Conservation (phyloP, 129 eudicot genomes). For the Oenanthe sinensis region DNA sequence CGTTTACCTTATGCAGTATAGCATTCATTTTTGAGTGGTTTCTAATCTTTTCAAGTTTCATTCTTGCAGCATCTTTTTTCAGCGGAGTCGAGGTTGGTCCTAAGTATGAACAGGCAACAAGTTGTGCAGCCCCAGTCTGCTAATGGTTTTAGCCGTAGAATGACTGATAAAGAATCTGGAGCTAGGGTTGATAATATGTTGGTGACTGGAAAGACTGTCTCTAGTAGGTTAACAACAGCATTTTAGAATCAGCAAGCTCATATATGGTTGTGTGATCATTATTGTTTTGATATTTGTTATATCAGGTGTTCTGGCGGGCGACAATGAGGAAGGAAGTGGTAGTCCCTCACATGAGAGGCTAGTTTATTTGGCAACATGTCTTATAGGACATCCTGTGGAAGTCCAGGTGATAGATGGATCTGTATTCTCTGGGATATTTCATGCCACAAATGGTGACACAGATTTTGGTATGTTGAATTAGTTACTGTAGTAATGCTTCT, state of each 20-base stretch:
- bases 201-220: slow-evolving; percentile 54
- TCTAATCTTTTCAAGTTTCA: background rate
- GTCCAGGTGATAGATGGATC: slow-evolving; percentile 91
- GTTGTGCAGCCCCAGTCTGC: slow-evolving; percentile 56
- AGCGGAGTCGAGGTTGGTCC: slow-evolving; percentile 24
- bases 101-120: slow-evolving; percentile 67
- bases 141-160: slow-evolving; percentile 67
- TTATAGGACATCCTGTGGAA: slow-evolving; percentile 89
- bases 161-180: slow-evolving; percentile 58
- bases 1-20: background rate
- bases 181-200: slow-evolving; percentile 39
- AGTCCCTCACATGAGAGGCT: slow-evolving; percentile 63
- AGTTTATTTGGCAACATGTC: slow-evolving; percentile 65
- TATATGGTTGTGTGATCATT: background rate
- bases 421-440: slow-evolving; percentile 74
- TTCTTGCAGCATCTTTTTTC: slow-evolving; percentile 14
- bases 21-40: background rate
- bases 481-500: slow-evolving; percentile 1
- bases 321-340: slow-evolving; percentile 40
- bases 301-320: slow-evolving; percentile 32
- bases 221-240: slow-evolving; percentile 30
- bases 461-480: slow-evolving; percentile 66
- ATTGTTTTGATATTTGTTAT: slow-evolving; percentile 14
- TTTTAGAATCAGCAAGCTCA: slow-evolving; percentile 24
- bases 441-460: slow-evolving; percentile 63